Percentiles rank a stretch among this genome's conserved stretches.
These are phyloP conservation scores for Jatropha multifida DNA, from an alignment of 441 rosid species.

Conservation along the genomic window DNA sequence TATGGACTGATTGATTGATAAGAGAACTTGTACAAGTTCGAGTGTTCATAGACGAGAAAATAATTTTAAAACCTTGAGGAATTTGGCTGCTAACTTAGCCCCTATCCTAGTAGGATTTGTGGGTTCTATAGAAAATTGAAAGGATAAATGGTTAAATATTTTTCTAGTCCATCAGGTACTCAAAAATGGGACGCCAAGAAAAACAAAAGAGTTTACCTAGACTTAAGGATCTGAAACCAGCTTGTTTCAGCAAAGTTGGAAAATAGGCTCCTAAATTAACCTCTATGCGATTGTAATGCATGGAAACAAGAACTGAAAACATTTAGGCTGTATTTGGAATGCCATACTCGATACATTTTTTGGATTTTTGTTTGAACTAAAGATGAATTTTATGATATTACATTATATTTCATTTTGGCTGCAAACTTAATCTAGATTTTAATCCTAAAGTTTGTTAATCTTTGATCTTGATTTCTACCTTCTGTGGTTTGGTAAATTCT, in stretches of 20 bases:
- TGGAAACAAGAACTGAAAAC: neutral
- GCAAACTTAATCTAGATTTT: neutral
- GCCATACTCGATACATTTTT: too few relatives aligned
- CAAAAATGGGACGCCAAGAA: neutral
- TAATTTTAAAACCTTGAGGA: too few relatives aligned
- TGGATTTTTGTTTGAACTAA: too few relatives aligned
- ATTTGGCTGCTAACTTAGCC: neutral
- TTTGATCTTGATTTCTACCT: neutral
- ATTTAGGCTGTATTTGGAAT: too few relatives aligned
- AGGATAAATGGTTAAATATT: neutral
- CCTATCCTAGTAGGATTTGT: neutral
- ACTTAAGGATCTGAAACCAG: neutral
- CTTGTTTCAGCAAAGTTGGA: neutral
- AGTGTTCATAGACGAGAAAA: neutral
- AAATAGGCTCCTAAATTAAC: neutral
- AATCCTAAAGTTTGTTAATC: neutral
- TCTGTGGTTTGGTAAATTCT: neutral
- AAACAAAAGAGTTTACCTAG: neutral
- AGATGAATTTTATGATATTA: too few relatives aligned
- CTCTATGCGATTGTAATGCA: neutral
- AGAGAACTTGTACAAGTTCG: too few relatives aligned
- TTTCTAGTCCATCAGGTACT: neutral
- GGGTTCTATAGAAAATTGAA: constrained; percentile 1
- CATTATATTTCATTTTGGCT: too few relatives aligned
- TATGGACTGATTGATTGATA: neutral